Evolutionary conservation across 169 alveolate genomes (phyloP).

Genomic region (Plasmodium chabaudi): DNA sequence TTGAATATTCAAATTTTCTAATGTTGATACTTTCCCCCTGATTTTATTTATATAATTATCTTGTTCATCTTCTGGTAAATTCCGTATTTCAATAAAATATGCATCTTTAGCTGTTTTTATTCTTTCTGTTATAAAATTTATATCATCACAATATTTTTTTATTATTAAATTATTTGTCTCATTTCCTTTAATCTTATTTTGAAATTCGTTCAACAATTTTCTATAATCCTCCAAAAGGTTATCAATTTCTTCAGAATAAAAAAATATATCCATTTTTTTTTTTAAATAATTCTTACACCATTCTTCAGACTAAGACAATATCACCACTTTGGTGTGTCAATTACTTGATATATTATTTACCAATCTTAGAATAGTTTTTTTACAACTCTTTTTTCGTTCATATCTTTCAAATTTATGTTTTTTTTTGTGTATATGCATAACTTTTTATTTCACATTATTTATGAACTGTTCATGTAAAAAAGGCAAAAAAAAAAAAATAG

Average conservation of each 20-base stretch:
- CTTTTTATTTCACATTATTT: too few relatives aligned
- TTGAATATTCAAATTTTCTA: slow-evolving; percentile 51
- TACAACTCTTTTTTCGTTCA: too few relatives aligned
- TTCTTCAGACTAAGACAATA: too few relatives aligned
- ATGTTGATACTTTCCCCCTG: slow-evolving; percentile 41
- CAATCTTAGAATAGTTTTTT: too few relatives aligned
- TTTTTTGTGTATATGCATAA: too few relatives aligned
- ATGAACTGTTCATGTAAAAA: too few relatives aligned
- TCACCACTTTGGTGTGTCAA: too few relatives aligned
- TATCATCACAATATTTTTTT: slow-evolving; percentile 31
- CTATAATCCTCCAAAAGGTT: slow-evolving; percentile 53
- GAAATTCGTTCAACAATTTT: slow-evolving; percentile 29
- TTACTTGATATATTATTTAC: too few relatives aligned
- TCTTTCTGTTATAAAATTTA: slow-evolving; percentile 46
- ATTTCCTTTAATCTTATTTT: slow-evolving; percentile 10
- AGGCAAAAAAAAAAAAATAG: too few relatives aligned
- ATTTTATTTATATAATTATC: slow-evolving; percentile 28
- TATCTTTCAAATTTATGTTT: too few relatives aligned
- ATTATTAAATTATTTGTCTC: slow-evolving; percentile 14
- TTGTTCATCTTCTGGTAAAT: slow-evolving; percentile 62
- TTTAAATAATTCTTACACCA: not conserved
- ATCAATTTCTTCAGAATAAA: slow-evolving; percentile 63
- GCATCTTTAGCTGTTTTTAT: slow-evolving; percentile 75
- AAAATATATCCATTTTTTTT: slow-evolving; percentile 43
- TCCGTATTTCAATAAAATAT: slow-evolving; percentile 54